Evolutionary conservation across 352 stramenopile species (phyloP), one percentile per base, ranked within the genome.

Genomic region (Paralagenidium karlingii): DNA sequence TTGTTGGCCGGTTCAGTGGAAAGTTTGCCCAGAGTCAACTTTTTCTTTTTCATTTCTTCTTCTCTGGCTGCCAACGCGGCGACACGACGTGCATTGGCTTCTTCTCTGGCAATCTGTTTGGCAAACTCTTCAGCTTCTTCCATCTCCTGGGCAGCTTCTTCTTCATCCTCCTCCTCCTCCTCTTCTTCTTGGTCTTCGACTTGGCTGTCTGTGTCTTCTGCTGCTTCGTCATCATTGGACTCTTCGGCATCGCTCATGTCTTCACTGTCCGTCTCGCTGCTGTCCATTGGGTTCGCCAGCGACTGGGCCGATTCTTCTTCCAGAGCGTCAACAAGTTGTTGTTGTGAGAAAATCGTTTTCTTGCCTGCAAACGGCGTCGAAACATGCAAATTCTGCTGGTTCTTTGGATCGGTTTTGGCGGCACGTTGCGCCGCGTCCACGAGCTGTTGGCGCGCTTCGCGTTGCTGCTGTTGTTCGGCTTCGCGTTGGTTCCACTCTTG

Each of bases 31-130:
- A 3, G 48, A n/a, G n/a, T n/a, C n/a, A n/a, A n/a, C 39, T 42
- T 31, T 20, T 52, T 47, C 38, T 71, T 59, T 16, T 50, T 29
- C 36, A 66, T 27, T 36, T 63, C 61, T 29, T 74, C 64, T 15
- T 69, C 50, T n/a, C n/a, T n/a, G n/a, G n/a, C n/a, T n/a, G n/a
- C n/a, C 24, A 87, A 31, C 10, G 69, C 69, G 4, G 69, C 67
- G n/a, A 87, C 36, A 24, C 63, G 63, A 9, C 63, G 45, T 16
- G 55, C 51, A 22, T 75, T 75, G 10, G 57, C 53, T 3, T 62
- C 51, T 18, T 60, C 62, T 3, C 52, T 43, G 3, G 47, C 40
- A 18, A 51, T 26, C 30, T 47, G 28, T 31, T 34, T 18, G 38
- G 34, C 27, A 34, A 28, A 37, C 32, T 21, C 27, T 6, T 46